Evolutionary conservation across 2,329 filamentous ascomycete species (phyloP), one percentile per base, ranked within the genome.

Genomic region (Endoconidiophora polonica): DNA sequence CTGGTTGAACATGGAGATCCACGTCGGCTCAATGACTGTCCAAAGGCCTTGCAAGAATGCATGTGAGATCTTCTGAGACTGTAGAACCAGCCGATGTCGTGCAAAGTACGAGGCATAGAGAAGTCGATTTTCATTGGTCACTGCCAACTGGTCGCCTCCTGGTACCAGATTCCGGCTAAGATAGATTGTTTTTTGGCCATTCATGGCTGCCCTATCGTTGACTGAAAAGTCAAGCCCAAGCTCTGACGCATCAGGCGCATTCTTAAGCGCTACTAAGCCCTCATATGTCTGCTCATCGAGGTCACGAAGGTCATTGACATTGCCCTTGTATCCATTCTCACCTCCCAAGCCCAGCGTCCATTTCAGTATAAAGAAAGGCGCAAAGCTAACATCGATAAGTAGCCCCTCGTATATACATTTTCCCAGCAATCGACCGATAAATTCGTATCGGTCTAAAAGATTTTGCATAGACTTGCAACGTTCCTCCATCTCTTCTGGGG

Each of bases 1-100:
- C 62, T 95, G 90, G 63, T 98, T 98, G 70, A 98, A 98, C 91
- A 98, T 96, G 58, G 83, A 87, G 3, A 98, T 74, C 91, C 91
- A 98, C 3, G 78, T 77, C 0, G 90, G 88, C 52, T 88, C 82
- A 56, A 98, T 91, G 60, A 98, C 94, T 56, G 81, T 73, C 20
- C 83, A 79, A 1, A 98, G 76, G 0, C 91, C 91, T 50, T 79
- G 79, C 5, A 98, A 73, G 62, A 98, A 98, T 1, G 87, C 86
- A 20, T 79, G 74, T 0, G 88, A 95, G 60, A 95, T 87, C n/a
- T 72, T 67, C 46, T 75, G 74, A 1, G 86, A 84, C 60, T 96
- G 91, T 1, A 76, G 72, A 50, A 87, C 79, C 0, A 98, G 77
- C 9, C 88, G 82, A 62, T 96, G 88, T 9, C 84, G 81, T 9